Evolutionary conservation across 75 land plant genomes (phyloP).

Genomic region (Cupressus sempervirens): DNA sequence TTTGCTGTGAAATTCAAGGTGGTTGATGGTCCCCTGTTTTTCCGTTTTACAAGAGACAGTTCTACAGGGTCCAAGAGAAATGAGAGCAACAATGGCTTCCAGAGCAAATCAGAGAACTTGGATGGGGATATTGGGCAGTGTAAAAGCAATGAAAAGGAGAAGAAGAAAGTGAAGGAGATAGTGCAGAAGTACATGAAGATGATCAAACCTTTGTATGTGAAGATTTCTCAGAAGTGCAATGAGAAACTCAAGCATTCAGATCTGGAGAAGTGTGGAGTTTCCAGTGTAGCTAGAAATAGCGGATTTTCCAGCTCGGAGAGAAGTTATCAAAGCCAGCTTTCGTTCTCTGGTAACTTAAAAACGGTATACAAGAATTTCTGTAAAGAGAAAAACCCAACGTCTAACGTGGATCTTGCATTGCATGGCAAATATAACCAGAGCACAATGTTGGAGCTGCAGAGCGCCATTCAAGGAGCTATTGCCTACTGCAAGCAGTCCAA

Average conservation of each 20-base stretch:
- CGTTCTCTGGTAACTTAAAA: slow-evolving; percentile 8
- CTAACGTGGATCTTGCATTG: neutral
- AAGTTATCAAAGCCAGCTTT: neutral
- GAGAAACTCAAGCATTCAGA: slow-evolving; percentile 36
- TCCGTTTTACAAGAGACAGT: slow-evolving; percentile 43
- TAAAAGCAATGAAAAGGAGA: slow-evolving; percentile 16
- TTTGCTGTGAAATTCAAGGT: slow-evolving; percentile 58
- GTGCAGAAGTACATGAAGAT: slow-evolving; percentile 49
- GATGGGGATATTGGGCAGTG: neutral
- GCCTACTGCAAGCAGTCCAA: slow-evolving; percentile 36
- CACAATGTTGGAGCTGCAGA: slow-evolving; percentile 21
- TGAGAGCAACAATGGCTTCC: neutral
- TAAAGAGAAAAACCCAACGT: neutral
- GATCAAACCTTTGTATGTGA: slow-evolving; percentile 63
- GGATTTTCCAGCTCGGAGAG: neutral
- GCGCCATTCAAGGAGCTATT: slow-evolving; percentile 34
- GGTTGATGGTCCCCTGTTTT: slow-evolving; percentile 50
- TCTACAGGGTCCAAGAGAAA: slow-evolving; percentile 14
- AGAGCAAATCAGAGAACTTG: neutral
- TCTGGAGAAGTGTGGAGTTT: slow-evolving; percentile 3
- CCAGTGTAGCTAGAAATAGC: neutral
- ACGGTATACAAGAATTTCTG: neutral
- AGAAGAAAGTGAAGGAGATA: slow-evolving; percentile 31
- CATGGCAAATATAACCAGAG: slow-evolving; percentile 14
- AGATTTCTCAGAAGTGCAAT: slow-evolving; percentile 36